Conservation (phyloP, 179 eudicot genomes). For the Spergularia azorica region DNA sequence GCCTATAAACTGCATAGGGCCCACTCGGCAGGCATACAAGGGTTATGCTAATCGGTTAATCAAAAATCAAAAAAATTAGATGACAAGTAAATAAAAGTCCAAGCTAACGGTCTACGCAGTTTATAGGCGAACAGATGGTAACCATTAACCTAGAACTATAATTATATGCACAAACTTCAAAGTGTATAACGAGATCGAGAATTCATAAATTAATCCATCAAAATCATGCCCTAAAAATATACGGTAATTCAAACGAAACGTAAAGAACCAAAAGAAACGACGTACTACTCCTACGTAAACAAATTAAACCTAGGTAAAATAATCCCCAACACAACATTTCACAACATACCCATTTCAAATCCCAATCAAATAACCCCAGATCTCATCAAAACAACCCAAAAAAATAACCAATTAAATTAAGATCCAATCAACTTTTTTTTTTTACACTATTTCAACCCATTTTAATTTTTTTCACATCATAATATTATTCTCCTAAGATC, state of each 20-base stretch:
- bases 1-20: too few species aligned
- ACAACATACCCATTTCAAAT: constrained; percentile 16
- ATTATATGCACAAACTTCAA: too few species aligned
- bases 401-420: background rate
- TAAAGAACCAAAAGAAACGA: background rate
- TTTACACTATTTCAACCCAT: background rate
- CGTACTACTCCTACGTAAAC: background rate
- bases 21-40: too few species aligned
- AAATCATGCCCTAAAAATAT: too few species aligned
- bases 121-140: too few species aligned
- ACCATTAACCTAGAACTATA: too few species aligned
- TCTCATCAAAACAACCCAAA: background rate
- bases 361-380: background rate
- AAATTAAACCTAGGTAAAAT: background rate
- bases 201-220: too few species aligned
- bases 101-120: too few species aligned
- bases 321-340: background rate
- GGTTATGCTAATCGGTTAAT: too few species aligned
- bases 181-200: too few species aligned
- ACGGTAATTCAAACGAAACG: background rate
- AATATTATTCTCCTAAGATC: background rate
- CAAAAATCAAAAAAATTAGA: too few species aligned
- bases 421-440: constrained; percentile 14
- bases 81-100: too few species aligned
- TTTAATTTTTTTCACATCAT: background rate